These are phyloP conservation scores for Solanum hybrid DNA, from an alignment of 305 asterid genomes.

Conservation along the genomic window DNA sequence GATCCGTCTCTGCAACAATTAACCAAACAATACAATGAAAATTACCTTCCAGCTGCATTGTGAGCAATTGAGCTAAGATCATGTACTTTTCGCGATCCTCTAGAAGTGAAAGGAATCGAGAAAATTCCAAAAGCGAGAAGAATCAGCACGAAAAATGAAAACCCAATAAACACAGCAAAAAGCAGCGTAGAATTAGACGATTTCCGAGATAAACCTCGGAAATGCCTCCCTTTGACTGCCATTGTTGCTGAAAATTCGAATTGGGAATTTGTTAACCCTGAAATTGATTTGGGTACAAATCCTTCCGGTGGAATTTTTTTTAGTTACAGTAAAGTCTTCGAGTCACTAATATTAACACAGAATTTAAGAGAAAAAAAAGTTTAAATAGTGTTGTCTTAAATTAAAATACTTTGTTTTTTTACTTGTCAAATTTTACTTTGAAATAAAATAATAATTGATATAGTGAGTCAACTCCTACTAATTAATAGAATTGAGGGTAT, in stretches of 20 bases:
- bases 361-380: no score
- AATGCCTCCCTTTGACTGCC: background rate
- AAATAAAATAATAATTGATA: no score
- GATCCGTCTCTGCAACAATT: background rate
- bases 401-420: no score
- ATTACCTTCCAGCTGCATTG: background rate
- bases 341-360: no score
- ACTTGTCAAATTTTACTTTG: background rate
- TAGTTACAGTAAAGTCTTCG: no score
- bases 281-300: no score
- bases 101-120: constrained; percentile 6
- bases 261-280: background rate
- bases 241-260: background rate
- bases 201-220: background rate
- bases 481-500: no score
- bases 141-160: constrained; percentile 3
- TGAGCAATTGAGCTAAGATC: constrained; percentile 16
- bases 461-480: no score
- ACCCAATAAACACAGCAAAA: constrained; percentile 4
- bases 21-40: background rate
- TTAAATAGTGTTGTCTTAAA: background rate
- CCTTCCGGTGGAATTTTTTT: no score
- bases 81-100: constrained; percentile 9
- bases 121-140: constrained; percentile 10
- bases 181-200: background rate